Conservation (phyloP, 768 basidiomycete genomes). For the Daedaleopsis sinensis region DNA sequence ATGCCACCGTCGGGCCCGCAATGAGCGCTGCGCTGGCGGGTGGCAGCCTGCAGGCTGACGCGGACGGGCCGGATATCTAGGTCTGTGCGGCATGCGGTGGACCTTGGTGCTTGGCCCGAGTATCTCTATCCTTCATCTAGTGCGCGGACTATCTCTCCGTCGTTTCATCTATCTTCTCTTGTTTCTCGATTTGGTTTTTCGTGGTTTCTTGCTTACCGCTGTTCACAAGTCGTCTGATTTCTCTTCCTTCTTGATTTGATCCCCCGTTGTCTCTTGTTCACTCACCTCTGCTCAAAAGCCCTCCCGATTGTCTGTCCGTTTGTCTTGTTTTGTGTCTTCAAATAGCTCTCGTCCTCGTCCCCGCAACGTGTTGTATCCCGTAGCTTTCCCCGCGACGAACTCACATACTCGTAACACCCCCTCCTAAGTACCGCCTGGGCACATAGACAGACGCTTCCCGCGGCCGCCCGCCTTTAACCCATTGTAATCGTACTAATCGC, state of each 20-base stretch:
- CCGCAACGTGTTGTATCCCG: slow-evolving; percentile 23
- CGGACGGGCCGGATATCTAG: neutral
- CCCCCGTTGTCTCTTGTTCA: neutral
- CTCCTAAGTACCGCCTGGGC: neutral
- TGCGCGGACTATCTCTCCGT: neutral
- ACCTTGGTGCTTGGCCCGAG: neutral
- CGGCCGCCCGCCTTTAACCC: neutral
- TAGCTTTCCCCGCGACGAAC: slow-evolving; percentile 14
- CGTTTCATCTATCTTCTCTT: neutral
- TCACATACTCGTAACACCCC: neutral
- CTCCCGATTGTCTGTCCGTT: neutral
- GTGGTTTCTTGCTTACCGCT: too few relatives aligned
- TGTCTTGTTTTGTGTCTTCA: neutral
- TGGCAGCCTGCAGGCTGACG: neutral
- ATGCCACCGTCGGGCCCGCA: slow-evolving; percentile 22
- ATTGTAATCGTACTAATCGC: neutral
- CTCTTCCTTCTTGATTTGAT: too few relatives aligned
- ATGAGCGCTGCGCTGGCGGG: neutral
- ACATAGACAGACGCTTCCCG: neutral
- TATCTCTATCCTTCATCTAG: neutral
- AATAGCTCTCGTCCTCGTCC: slow-evolving; percentile 19
- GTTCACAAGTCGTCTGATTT: too few relatives aligned
- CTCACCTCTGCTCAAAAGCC: too few relatives aligned
- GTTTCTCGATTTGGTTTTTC: too few relatives aligned
- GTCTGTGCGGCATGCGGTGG: neutral